These are phyloP conservation scores for Podospora pseudocomata DNA, from an alignment of 495 filamentous ascomycete species.

Conservation along the genomic window DNA sequence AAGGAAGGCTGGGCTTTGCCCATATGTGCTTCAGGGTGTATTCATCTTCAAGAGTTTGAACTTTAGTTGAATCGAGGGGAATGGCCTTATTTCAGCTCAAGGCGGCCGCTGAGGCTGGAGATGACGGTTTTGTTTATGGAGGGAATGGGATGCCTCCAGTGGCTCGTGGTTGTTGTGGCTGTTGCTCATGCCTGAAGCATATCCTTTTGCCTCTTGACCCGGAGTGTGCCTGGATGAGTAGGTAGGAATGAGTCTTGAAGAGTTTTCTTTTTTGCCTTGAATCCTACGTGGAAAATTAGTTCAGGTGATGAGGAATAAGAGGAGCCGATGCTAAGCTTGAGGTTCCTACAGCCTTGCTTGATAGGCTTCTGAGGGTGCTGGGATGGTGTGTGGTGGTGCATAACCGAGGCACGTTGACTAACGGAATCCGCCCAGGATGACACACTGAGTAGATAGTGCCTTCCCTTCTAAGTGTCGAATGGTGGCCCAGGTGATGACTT, in stretches of 20 bases:
- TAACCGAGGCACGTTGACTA: too few relatives aligned
- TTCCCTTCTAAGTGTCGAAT: too few relatives aligned
- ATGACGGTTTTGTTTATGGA: background rate
- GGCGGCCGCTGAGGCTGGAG: background rate
- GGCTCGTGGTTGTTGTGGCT: background rate
- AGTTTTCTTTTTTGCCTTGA: background rate
- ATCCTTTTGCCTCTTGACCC: background rate
- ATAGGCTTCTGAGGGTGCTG: background rate
- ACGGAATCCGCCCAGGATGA: too few relatives aligned
- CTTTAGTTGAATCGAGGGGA: background rate
- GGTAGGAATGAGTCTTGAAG: background rate
- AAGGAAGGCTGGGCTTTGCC: background rate
- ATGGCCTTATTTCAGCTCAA: background rate
- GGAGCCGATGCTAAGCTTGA: background rate
- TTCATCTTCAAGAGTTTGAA: background rate
- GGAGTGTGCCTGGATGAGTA: background rate
- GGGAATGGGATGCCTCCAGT: background rate
- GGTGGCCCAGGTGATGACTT: too few relatives aligned
- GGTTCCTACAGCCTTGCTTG: background rate
- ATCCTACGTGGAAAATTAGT: background rate
- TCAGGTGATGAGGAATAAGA: background rate
- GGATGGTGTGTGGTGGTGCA: too few relatives aligned
- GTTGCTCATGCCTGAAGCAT: background rate
- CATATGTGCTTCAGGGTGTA: background rate
- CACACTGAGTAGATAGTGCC: too few relatives aligned